These are phyloP conservation scores for Ceratobasidium sp. DNA, from an alignment of 1,284 basidiomycete species.

Conservation along the genomic window DNA sequence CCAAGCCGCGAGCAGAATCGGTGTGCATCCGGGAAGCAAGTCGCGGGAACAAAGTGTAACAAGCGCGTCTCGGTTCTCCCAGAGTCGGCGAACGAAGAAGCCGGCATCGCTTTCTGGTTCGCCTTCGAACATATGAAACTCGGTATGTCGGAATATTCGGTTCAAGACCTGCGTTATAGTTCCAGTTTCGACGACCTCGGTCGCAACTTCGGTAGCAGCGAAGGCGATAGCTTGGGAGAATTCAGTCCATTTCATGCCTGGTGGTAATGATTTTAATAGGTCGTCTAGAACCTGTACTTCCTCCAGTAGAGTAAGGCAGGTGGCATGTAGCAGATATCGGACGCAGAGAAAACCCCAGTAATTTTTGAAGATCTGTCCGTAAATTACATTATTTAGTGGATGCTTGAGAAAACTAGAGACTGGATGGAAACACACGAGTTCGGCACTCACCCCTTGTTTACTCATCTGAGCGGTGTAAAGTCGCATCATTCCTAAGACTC, in stretches of 20 bases:
- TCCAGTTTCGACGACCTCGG: not conserved
- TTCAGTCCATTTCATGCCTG: not conserved
- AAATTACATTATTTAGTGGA: not conserved
- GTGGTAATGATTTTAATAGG: not conserved
- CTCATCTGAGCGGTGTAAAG: not conserved
- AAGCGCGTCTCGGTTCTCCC: not conserved
- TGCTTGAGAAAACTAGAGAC: not conserved
- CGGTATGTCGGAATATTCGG: not conserved
- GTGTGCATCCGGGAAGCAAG: not conserved
- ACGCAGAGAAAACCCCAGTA: conserved; percentile 9
- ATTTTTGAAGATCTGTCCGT: not conserved
- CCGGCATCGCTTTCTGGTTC: not conserved
- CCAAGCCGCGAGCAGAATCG: not conserved
- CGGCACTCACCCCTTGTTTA: not conserved
- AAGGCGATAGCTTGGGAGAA: not conserved
- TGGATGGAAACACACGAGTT: not conserved
- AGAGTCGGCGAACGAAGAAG: not conserved
- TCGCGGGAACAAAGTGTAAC: not conserved
- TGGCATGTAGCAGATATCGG: not conserved
- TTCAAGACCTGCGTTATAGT: not conserved
- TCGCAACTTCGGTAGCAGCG: not conserved
- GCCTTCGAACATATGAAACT: not conserved
- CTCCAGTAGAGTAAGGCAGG: not conserved
- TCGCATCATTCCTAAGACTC: not conserved
- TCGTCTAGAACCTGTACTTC: not conserved